Percentiles rank a stretch among this genome's conserved stretches.
Evolutionary conservation across 768 basidiomycete species (phyloP).

Genomic region (Naganishia antarctica): DNA sequence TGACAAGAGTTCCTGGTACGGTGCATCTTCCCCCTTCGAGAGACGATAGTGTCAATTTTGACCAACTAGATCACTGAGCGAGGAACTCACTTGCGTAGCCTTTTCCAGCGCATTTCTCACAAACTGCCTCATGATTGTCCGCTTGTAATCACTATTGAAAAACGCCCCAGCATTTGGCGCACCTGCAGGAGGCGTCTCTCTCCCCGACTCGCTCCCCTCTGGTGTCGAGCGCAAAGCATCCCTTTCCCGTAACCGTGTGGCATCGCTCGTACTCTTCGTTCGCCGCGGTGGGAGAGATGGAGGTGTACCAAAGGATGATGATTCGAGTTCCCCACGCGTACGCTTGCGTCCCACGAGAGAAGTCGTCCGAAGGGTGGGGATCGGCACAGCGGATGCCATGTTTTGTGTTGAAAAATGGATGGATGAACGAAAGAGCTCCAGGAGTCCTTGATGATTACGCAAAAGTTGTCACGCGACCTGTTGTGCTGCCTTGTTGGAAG

Average conservation of each 20-base stretch:
- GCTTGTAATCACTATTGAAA: conserved; percentile 36
- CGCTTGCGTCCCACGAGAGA: conserved; percentile 23
- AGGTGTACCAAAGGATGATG: conserved; percentile 7
- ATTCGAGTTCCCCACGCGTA: conserved; percentile 17
- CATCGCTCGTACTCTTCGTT: conserved; percentile 45
- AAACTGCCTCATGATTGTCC: conserved; percentile 48
- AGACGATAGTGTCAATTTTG: background rate
- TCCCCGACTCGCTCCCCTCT: conserved; percentile 14
- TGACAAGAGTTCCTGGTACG: conserved; percentile 81
- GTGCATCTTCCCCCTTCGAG: conserved; percentile 62
- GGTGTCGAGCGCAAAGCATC: background rate
- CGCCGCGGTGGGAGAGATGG: conserved; percentile 29
- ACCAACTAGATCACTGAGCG: background rate
- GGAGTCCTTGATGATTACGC: background rate
- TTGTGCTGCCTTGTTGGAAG: background rate
- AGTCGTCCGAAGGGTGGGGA: conserved; percentile 13
- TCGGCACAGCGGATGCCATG: conserved; percentile 6
- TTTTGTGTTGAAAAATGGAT: background rate
- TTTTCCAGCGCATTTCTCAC: conserved; percentile 48
- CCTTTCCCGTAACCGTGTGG: conserved; percentile 18
- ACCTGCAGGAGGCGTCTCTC: conserved; percentile 1
- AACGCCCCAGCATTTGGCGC: background rate
- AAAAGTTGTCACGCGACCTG: background rate
- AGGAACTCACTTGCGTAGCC: conserved; percentile 28
- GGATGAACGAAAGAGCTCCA: background rate